Percentiles rank a stretch among this genome's conserved stretches.
phyloP scores from a whole-genome alignment of 75 land plant species.

The Cunninghamia lanceolata region DNA sequence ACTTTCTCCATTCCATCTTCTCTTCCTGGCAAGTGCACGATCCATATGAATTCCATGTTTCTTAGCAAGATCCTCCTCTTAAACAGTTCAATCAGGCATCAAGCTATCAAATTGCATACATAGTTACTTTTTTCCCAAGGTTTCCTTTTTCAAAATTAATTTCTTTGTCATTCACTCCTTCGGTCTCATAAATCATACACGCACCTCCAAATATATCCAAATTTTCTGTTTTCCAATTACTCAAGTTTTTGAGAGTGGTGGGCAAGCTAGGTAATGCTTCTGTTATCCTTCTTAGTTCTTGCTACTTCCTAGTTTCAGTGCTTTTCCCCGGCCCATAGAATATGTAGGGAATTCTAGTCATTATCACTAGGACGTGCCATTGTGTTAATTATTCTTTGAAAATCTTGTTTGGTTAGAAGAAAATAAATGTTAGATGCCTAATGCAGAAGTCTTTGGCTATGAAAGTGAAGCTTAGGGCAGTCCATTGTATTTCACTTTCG shows the following conservation, averaged over 20 bases:
- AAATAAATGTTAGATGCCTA: neutral
- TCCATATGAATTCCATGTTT: neutral
- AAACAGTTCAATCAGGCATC: neutral
- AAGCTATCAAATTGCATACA: neutral
- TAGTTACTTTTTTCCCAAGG: neutral
- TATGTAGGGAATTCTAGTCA: neutral
- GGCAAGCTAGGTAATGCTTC: neutral
- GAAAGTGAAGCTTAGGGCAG: neutral
- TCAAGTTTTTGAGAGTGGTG: neutral
- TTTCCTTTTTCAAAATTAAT: neutral
- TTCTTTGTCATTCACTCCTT: neutral
- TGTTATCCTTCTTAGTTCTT: neutral
- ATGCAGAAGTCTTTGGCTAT: neutral
- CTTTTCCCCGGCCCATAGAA: neutral
- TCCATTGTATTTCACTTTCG: neutral
- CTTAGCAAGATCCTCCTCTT: neutral
- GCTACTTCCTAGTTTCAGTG: neutral
- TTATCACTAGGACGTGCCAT: neutral
- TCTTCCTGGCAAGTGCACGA: neutral
- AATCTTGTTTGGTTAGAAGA: neutral
- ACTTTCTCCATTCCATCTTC: neutral
- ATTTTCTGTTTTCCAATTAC: neutral
- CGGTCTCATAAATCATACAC: neutral
- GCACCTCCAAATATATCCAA: neutral
- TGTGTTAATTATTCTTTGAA: neutral